Evolutionary conservation across 2,329 filamentous ascomycete genomes (phyloP), one percentile per base, ranked within the genome.

Genomic region (Diplodia intermedia): DNA sequence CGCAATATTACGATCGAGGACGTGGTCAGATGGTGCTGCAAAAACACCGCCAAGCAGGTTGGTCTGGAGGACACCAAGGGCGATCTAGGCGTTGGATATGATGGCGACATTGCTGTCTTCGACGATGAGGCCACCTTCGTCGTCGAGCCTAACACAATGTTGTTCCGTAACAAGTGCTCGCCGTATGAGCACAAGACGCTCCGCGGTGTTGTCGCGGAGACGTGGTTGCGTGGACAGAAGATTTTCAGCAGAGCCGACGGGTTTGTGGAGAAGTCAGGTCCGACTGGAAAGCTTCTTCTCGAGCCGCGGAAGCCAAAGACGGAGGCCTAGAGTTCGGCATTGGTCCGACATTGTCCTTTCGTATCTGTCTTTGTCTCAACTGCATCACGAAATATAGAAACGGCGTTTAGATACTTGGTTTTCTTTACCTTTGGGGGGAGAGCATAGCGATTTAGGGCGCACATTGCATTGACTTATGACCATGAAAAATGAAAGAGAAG

Each of bases 161-260:
- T 95, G 72, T 99, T 97, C 86, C 90, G 93, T 79, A 97, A 97
- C 80, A 92, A 93, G 75, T 94, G 93, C 83, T 93, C 90, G 68
- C 93, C 94, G 0, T 97, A 96, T 85, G 91, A 97, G 78, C 92
- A 92, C 23, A 91, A 90, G 79, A 85, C 83, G 38, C 89, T 97
- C 74, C 86, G 85, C 56, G 94, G 94, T 1, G 87, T 93, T 69
- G 93, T 97, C 12, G 84, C 82, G 69, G 92, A 96, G 84, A 97
- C 94, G 8, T 97, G 92, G 91, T 76, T 97, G 70, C 85, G 93
- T 7, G 94, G 94, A 0, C 82, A 82, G 71, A 89, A 86, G 77
- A 85, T 97, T n/a, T 96, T 91, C 78, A 85, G 87, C 70, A 83
- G 91, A 38, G 88, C 87, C n/a, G 86, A 82, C 0, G 81, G 82